These are phyloP conservation scores for Lentinula detonsa DNA, from an alignment of 768 basidiomycete species.

Conservation along the genomic window DNA sequence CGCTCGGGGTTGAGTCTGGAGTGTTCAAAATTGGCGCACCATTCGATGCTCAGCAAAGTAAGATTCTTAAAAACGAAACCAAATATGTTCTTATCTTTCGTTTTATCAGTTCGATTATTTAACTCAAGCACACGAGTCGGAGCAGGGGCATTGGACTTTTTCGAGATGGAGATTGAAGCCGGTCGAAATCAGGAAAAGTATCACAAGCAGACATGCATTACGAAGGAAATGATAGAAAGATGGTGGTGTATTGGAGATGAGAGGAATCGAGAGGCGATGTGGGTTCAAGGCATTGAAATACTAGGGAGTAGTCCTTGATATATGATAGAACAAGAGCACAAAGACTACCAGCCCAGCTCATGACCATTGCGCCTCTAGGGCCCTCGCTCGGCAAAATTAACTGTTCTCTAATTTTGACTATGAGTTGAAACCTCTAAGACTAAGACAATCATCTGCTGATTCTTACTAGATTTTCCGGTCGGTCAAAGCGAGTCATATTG, in stretches of 20 bases:
- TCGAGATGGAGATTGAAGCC: conserved; percentile 32
- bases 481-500: no score
- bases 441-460: no score
- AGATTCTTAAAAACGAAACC: conserved; percentile 19
- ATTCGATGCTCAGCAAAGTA: conserved; percentile 76
- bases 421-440: no score
- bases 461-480: no score
- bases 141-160: conserved; percentile 66
- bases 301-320: neutral
- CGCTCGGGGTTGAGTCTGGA: conserved; percentile 58
- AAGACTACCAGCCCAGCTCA: no score
- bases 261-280: conserved; percentile 61
- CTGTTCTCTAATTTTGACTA: no score
- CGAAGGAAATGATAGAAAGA: conserved; percentile 64
- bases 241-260: conserved; percentile 86
- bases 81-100: conserved; percentile 2
- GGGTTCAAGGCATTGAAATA: conserved; percentile 61
- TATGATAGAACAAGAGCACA: neutral
- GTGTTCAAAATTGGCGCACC: conserved; percentile 54
- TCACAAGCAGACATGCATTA: conserved; percentile 16
- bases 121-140: conserved; percentile 35
- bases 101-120: conserved; percentile 37
- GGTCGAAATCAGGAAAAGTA: neutral
- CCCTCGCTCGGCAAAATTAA: neutral
- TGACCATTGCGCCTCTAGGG: neutral